These are phyloP conservation scores for Boletus edulis DNA, from an alignment of 768 basidiomycete species.

Conservation along the genomic window DNA sequence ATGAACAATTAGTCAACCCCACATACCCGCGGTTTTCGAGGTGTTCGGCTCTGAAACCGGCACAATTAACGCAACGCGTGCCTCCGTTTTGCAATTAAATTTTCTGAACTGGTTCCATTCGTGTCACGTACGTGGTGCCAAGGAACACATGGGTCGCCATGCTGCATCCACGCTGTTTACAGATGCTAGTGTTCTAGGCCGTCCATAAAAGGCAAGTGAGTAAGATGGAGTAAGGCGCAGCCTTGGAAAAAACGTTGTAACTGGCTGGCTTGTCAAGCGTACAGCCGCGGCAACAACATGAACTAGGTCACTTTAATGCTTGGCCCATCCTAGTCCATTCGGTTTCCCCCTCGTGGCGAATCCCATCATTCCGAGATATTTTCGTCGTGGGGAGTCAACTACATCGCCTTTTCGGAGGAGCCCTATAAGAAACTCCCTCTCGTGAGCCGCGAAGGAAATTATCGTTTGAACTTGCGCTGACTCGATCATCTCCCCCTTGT, in stretches of 20 bases:
- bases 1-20: conserved; percentile 20
- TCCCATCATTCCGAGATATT: conserved; percentile 13
- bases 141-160: conserved; percentile 13
- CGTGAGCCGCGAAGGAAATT: conserved; percentile 13
- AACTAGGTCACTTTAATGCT: conserved; percentile 7
- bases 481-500: conserved; percentile 7
- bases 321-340: conserved; percentile 1
- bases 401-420: conserved; percentile 29
- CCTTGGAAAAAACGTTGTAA: conserved; percentile 24
- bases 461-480: conserved; percentile 14
- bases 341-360: conserved; percentile 20
- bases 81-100: conserved; percentile 3
- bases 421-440: conserved; percentile 24
- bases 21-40: conserved; percentile 12
- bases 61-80: conserved; percentile 9
- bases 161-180: conserved; percentile 20
- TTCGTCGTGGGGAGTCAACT: conserved; percentile 5
- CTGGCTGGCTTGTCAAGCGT: conserved; percentile 11
- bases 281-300: conserved; percentile 5
- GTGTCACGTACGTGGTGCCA: not conserved
- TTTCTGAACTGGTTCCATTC: not conserved
- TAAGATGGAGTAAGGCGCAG: conserved; percentile 21
- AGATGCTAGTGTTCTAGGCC: conserved; percentile 6
- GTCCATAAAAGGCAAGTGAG: conserved; percentile 27
- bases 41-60: conserved; percentile 5